Evolutionary conservation across 1,284 basidiomycete species (phyloP).

Genomic region (Sanghuangporus weigelae): DNA sequence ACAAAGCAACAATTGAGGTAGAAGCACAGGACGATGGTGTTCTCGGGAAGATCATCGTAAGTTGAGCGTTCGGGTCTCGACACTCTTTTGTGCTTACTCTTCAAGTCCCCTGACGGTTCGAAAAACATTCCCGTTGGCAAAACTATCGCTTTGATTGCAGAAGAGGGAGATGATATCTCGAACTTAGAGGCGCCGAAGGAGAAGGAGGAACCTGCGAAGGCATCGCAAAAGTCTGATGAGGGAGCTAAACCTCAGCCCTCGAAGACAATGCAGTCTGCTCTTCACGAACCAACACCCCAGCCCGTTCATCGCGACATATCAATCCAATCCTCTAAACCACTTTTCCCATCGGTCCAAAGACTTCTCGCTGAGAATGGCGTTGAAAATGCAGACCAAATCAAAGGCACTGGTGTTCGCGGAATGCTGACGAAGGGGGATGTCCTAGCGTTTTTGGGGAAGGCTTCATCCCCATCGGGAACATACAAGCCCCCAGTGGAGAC

Average conservation of each 20-base stretch:
- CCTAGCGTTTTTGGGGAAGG: conserved; percentile 74
- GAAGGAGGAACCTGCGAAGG: conserved; percentile 39
- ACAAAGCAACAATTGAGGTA: conserved; percentile 99
- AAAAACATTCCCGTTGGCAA: conserved; percentile 88
- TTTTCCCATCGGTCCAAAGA: conserved; percentile 76
- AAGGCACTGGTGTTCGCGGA: conserved; percentile 78
- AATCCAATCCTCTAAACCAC: conserved; percentile 47
- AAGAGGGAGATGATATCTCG: conserved; percentile 93
- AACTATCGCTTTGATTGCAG: conserved; percentile 88
- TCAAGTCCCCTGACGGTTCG: conserved; percentile 71
- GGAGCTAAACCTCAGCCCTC: conserved; percentile 24
- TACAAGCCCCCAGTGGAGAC: conserved; percentile 45
- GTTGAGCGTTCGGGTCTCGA: conserved; percentile 23
- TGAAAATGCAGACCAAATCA: conserved; percentile 50
- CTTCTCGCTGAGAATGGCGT: conserved; percentile 59
- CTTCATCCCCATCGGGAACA: conserved; percentile 73
- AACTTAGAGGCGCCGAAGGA: conserved; percentile 74
- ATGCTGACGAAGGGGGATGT: conserved; percentile 93
- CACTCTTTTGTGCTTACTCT: background rate
- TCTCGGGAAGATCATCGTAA: conserved; percentile 86
- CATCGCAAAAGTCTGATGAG: conserved; percentile 23
- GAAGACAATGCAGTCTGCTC: conserved; percentile 22
- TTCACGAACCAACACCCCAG: conserved; percentile 24
- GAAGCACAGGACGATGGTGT: conserved; percentile 97
- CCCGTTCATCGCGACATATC: conserved; percentile 30